Conservation (phyloP, 2,329 filamentous ascomycete genomes). For the Pochonia chlamydosporia region DNA sequence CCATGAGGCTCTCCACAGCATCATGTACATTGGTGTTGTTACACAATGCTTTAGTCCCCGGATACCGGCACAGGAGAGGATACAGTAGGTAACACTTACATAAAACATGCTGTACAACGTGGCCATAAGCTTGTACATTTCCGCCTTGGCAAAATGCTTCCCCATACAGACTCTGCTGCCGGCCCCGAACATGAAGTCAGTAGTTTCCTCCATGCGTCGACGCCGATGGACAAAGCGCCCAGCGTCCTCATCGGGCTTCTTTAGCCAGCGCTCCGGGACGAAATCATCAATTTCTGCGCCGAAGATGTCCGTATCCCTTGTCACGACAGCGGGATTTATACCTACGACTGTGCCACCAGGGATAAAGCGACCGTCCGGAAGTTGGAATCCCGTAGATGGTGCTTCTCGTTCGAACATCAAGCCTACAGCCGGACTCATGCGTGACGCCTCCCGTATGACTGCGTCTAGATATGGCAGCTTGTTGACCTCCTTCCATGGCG, state of each 20-base stretch:
- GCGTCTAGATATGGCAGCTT: slow-evolving; percentile 41
- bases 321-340: slow-evolving; percentile 34
- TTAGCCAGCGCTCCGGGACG: slow-evolving; percentile 43
- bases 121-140: slow-evolving; percentile 31
- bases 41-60: no score
- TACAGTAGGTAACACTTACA: slow-evolving; percentile 5
- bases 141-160: slow-evolving; percentile 25
- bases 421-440: slow-evolving; percentile 42
- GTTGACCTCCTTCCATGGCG: slow-evolving; percentile 16
- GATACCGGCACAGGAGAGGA: not conserved
- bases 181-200: slow-evolving; percentile 30
- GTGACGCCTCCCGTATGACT: slow-evolving; percentile 43
- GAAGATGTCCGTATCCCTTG: slow-evolving; percentile 33
- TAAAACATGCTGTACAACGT: slow-evolving; percentile 39
- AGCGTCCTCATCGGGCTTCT: slow-evolving; percentile 9
- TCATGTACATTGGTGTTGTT: no score
- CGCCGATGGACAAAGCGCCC: slow-evolving; percentile 27
- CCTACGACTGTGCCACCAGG: slow-evolving; percentile 32
- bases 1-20: no score
- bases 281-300: slow-evolving; percentile 39
- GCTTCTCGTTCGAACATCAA: slow-evolving; percentile 45
- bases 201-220: slow-evolving; percentile 29
- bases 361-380: slow-evolving; percentile 28
- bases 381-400: slow-evolving; percentile 30
- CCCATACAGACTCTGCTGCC: slow-evolving; percentile 34